phyloP scores from a whole-genome alignment of 768 basidiomycete genomes.

The Exsudoporus frostii region DNA sequence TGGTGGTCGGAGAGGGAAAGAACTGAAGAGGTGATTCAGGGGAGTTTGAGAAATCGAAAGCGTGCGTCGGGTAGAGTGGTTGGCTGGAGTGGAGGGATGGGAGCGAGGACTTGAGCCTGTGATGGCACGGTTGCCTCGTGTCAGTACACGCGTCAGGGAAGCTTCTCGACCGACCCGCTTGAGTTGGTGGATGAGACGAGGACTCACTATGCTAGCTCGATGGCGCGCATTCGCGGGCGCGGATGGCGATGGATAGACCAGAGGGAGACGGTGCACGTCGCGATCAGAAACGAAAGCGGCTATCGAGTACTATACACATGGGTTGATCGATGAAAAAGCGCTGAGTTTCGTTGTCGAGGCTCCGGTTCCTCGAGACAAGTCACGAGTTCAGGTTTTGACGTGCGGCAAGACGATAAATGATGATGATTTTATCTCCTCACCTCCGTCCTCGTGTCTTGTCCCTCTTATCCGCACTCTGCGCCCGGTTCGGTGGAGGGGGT shows the following conservation, averaged over 20 bases:
- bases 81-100: conserved; percentile 14
- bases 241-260: conserved; percentile 7
- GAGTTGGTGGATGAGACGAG: not conserved
- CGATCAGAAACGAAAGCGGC: not conserved
- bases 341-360: conserved; percentile 1
- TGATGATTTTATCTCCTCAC: not conserved
- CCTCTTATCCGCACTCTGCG: not conserved
- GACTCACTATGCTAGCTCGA: conserved; percentile 15
- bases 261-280: not conserved
- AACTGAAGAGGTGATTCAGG: conserved; percentile 5
- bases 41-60: conserved; percentile 8
- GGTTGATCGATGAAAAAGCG: not conserved
- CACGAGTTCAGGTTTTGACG: conserved; percentile 4
- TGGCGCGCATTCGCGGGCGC: conserved; percentile 15
- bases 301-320: conserved; percentile 6
- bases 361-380: conserved; percentile 12
- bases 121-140: conserved; percentile 53
- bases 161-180: conserved; percentile 5
- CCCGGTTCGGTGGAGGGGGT: not conserved
- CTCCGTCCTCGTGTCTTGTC: not conserved
- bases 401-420: not conserved
- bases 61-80: conserved; percentile 15
- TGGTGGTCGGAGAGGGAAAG: not conserved
- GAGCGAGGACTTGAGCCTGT: conserved; percentile 30
- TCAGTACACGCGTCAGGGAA: conserved; percentile 48